phyloP scores from a whole-genome alignment of 2,329 filamentous ascomycete species.

The Penicillium sp. region DNA sequence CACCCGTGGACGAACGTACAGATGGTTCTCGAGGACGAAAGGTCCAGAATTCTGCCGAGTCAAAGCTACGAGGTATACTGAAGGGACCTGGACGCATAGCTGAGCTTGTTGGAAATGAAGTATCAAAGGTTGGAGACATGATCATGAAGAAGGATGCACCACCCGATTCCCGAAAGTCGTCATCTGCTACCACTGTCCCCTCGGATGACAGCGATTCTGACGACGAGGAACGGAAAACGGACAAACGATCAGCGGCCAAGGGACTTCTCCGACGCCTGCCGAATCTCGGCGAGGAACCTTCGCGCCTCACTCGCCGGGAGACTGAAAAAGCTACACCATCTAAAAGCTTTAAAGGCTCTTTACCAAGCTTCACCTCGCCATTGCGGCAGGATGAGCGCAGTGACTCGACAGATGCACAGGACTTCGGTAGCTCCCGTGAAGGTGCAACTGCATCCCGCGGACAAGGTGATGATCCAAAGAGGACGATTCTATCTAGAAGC shows the following conservation, averaged over 20 bases:
- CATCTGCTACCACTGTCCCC: conserved; percentile 44
- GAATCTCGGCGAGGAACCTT: conserved; percentile 36
- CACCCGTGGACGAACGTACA: conserved; percentile 17
- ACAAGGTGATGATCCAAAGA: conserved; percentile 10
- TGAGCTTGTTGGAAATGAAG: conserved; percentile 65
- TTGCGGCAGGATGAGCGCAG: conserved; percentile 39
- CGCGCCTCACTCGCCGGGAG: conserved; percentile 31
- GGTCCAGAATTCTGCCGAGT: conserved; percentile 45
- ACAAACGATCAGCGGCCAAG: conserved; percentile 29
- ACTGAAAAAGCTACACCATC: conserved; percentile 32
- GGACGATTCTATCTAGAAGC: conserved; percentile 13
- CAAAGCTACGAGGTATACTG: conserved; percentile 70
- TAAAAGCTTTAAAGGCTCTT: conserved; percentile 44
- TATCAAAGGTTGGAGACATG: conserved; percentile 60
- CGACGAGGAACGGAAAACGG: conserved; percentile 36
- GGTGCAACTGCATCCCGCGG: conserved; percentile 7
- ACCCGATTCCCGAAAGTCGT: conserved; percentile 42
- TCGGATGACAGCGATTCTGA: conserved; percentile 52
- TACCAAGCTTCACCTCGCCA: conserved; percentile 54
- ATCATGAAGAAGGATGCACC: conserved; percentile 58
- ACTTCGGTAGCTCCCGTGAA: conserved; percentile 15
- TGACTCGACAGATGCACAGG: conserved; percentile 27
- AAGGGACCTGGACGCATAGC: conserved; percentile 70
- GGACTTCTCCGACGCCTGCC: conserved; percentile 32
- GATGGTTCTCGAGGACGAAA: conserved; percentile 31